Evolutionary conservation across 371 early-diverging fungal species (phyloP).

Genomic region (Mucor racemosus): DNA sequence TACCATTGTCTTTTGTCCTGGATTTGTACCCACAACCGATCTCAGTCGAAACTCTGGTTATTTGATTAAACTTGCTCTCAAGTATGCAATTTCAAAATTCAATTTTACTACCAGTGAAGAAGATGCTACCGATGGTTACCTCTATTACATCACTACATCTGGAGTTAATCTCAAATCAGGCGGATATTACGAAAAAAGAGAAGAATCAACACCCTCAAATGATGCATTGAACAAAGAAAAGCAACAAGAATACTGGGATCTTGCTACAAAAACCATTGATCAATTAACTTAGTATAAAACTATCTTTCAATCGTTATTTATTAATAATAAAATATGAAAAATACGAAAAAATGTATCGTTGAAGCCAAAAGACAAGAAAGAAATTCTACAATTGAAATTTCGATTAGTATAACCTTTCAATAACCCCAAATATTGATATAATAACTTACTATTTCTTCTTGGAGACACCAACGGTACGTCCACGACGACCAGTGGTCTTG

Average conservation of each 20-base stretch:
- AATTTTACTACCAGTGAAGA: slow-evolving; percentile 38
- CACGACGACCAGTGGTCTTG: slow-evolving; percentile 98
- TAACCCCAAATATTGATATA: neutral
- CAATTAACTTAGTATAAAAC: neutral
- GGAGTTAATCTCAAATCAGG: slow-evolving; percentile 19
- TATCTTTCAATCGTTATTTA: slow-evolving; percentile 5
- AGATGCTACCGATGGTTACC: slow-evolving; percentile 34
- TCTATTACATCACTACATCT: slow-evolving; percentile 33
- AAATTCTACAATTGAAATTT: slow-evolving; percentile 4
- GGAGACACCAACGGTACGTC: slow-evolving; percentile 96
- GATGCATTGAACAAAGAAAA: slow-evolving; percentile 35
- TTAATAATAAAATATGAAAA: slow-evolving; percentile 5
- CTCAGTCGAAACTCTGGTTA: slow-evolving; percentile 35
- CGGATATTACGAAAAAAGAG: slow-evolving; percentile 26
- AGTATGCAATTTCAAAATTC: slow-evolving; percentile 25
- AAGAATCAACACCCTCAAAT: slow-evolving; percentile 26
- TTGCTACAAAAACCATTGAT: slow-evolving; percentile 21
- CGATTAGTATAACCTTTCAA: neutral
- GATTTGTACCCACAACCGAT: slow-evolving; percentile 49
- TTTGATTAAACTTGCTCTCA: slow-evolving; percentile 26
- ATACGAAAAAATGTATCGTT: slow-evolving; percentile 4
- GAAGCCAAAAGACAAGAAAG: slow-evolving; percentile 13
- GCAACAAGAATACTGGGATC: slow-evolving; percentile 33
- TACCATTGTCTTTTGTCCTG: slow-evolving; percentile 41
- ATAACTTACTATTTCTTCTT: slow-evolving; percentile 87